Evolutionary conservation across 2,329 filamentous ascomycete species (phyloP).

Genomic region (Xylaria hypoxylon): DNA sequence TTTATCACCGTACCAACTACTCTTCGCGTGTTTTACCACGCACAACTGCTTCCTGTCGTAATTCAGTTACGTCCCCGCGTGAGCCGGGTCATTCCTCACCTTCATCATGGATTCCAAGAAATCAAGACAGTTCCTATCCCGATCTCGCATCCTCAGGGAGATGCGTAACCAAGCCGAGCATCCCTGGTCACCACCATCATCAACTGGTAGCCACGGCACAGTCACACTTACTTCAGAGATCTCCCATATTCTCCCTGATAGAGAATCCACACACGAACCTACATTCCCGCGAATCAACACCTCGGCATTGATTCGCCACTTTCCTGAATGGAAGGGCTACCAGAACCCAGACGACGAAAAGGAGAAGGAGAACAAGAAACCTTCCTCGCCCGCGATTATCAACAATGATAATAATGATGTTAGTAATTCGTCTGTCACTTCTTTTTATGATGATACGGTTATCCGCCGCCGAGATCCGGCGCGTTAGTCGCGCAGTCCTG

Average conservation of each 20-base stretch:
- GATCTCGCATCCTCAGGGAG: slow-evolving; percentile 53
- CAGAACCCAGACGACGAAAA: no score
- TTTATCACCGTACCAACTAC: slow-evolving; percentile 13
- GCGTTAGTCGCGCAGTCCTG: slow-evolving; percentile 36
- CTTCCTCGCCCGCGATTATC: slow-evolving; percentile 48
- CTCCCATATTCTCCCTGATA: slow-evolving; percentile 64
- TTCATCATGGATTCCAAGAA: slow-evolving; percentile 47
- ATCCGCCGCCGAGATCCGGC: slow-evolving; percentile 28
- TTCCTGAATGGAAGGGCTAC: slow-evolving; percentile 60
- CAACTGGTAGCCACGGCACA: slow-evolving; percentile 68
- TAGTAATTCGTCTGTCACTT: slow-evolving; percentile 19
- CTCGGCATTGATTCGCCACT: slow-evolving; percentile 58
- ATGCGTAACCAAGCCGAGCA: slow-evolving; percentile 58
- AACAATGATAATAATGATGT: slow-evolving; percentile 36
- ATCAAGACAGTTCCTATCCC: slow-evolving; percentile 40
- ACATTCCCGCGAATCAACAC: slow-evolving; percentile 47
- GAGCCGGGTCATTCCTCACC: slow-evolving; percentile 31
- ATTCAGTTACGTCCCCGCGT: slow-evolving; percentile 30
- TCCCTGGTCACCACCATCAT: slow-evolving; percentile 69
- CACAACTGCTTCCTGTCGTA: slow-evolving; percentile 8
- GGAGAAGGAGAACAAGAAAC: slow-evolving; percentile 53
- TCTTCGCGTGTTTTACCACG: slow-evolving; percentile 23
- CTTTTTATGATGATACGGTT: slow-evolving; percentile 22
- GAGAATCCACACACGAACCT: slow-evolving; percentile 62
- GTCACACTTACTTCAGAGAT: slow-evolving; percentile 67